Evolutionary conservation across 78 protist species (phyloP).

Genomic region (Speleostelium caveatum): DNA sequence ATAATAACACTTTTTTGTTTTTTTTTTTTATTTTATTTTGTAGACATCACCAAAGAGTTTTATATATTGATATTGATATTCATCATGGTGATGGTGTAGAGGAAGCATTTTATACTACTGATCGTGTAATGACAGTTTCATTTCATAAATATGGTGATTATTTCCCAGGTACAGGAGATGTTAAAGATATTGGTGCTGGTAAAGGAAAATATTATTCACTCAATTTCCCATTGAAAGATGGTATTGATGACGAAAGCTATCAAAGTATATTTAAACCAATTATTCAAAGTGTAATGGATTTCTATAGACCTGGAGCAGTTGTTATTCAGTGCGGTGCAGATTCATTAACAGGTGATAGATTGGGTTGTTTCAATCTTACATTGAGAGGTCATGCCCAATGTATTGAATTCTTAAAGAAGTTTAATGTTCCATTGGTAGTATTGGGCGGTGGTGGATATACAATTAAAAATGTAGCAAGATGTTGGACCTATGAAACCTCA

Average conservation of each 20-base stretch:
- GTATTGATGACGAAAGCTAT: conserved; percentile 96
- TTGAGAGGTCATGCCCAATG: conserved; percentile 93
- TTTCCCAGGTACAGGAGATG: conserved; percentile 99
- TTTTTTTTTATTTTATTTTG: too few relatives aligned
- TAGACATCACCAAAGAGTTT: conserved; percentile 93
- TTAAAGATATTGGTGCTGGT: conserved; percentile 93
- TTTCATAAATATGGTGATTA: conserved; percentile 98
- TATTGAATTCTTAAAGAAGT: conserved; percentile 88
- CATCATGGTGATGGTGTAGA: conserved; percentile 96
- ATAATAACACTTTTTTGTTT: too few relatives aligned
- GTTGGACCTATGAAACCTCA: conserved; percentile 99
- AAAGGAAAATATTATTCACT: conserved; percentile 94
- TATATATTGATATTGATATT: conserved; percentile 99
- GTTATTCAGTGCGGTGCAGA: conserved; percentile 99
- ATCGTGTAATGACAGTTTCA: conserved; percentile 97
- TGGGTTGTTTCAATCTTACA: conserved; percentile 98
- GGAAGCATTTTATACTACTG: conserved; percentile 97
- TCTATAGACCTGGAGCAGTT: conserved; percentile 94
- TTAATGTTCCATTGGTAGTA: conserved; percentile 93
- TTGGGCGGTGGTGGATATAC: conserved; percentile 99
- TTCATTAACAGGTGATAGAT: conserved; percentile 97
- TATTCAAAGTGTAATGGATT: conserved; percentile 84
- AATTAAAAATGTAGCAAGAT: conserved; percentile 98
- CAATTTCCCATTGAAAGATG: conserved; percentile 98
- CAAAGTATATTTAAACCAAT: conserved; percentile 93